Evolutionary conservation across 768 basidiomycete species (phyloP).

Genomic region (Trametes cubensis): DNA sequence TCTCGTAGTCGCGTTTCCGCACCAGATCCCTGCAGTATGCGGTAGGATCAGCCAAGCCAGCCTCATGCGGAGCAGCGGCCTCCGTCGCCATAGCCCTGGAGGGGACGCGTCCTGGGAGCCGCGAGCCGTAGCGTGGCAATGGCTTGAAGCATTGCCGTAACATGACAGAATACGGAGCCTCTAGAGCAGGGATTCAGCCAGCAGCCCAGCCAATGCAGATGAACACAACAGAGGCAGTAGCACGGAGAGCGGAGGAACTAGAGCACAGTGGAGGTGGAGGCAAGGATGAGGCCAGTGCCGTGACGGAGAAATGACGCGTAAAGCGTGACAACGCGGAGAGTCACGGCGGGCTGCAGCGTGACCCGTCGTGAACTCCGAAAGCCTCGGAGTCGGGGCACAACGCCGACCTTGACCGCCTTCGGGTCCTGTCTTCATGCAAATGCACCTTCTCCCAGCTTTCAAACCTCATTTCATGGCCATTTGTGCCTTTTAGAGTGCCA

Average conservation of each 20-base stretch:
- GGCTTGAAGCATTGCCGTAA: neutral
- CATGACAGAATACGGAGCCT: neutral
- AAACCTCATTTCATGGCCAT: neutral
- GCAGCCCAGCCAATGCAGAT: no score
- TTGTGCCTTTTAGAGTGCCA: neutral
- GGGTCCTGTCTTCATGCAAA: neutral
- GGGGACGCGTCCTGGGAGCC: neutral
- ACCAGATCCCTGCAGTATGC: slow-evolving; percentile 74
- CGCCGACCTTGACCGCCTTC: neutral
- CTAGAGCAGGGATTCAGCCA: no score
- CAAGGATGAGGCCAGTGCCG: neutral
- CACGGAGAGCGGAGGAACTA: neutral
- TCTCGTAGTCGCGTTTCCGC: slow-evolving; percentile 81
- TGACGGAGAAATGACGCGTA: slow-evolving; percentile 14
- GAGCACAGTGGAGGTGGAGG: neutral
- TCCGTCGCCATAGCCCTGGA: slow-evolving; percentile 11
- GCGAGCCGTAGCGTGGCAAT: neutral
- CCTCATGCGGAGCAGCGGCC: slow-evolving; percentile 1
- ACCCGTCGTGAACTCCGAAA: slow-evolving; percentile 8
- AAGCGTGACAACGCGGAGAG: slow-evolving; percentile 10
- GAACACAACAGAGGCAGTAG: no score
- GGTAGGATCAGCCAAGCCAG: slow-evolving; percentile 35
- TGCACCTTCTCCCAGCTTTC: no score
- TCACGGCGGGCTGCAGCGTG: neutral
- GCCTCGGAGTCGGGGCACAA: slow-evolving; percentile 4